Conservation (phyloP, 352 stramenopile genomes). For the Nothophytophthora sp. region DNA sequence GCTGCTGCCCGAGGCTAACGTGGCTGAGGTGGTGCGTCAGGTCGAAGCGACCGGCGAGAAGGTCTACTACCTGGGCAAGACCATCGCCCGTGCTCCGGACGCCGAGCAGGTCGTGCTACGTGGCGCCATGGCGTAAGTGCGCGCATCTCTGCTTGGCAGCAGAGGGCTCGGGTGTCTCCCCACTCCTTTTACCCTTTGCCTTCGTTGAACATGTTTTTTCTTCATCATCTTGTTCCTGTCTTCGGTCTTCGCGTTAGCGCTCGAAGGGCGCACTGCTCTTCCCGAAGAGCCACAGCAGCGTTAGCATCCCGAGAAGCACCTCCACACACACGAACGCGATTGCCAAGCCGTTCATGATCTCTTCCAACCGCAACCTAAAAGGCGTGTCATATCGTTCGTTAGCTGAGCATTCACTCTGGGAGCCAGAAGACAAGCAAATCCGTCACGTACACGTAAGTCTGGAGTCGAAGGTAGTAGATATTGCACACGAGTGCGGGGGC, state of each 20-base stretch:
- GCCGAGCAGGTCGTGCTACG: slow-evolving; percentile 89
- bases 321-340: slow-evolving; percentile 61
- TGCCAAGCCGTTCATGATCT: slow-evolving; percentile 60
- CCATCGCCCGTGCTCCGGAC: slow-evolving; percentile 54
- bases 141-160: slow-evolving; percentile 5
- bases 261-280: slow-evolving; percentile 1
- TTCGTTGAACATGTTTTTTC: slow-evolving; percentile 30
- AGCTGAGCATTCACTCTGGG: too few relatives aligned
- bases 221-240: too few relatives aligned
- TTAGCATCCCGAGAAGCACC: slow-evolving; percentile 47
- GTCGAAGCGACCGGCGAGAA: slow-evolving; percentile 88
- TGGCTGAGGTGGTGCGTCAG: slow-evolving; percentile 83
- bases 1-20: slow-evolving; percentile 91
- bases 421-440: slow-evolving; percentile 32
- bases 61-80: slow-evolving; percentile 90
- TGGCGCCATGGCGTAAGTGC: slow-evolving; percentile 58
- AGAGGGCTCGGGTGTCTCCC: slow-evolving; percentile 8
- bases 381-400: neutral
- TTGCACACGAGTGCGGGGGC: slow-evolving; percentile 61
- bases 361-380: slow-evolving; percentile 57
- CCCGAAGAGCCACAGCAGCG: slow-evolving; percentile 31
- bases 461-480: slow-evolving; percentile 72
- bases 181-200: slow-evolving; percentile 20
- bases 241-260: slow-evolving; percentile 1
- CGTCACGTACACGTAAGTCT: slow-evolving; percentile 74